Conservation (phyloP, 805 yeast genomes). For the Ogataea siamensis region DNA sequence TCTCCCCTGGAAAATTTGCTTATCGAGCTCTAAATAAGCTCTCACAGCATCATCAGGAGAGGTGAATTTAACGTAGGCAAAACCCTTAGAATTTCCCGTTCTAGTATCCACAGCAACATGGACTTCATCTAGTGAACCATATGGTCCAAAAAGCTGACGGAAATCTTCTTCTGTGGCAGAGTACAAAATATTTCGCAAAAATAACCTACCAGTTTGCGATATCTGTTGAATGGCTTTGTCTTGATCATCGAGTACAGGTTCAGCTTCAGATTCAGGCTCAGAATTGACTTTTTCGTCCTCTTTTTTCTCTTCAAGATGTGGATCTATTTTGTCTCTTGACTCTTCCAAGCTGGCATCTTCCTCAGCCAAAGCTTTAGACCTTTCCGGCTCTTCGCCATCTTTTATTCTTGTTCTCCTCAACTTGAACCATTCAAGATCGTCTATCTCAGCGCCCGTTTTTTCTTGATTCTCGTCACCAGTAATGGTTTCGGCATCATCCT, state of each 20-base stretch:
- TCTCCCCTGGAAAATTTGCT: slow-evolving; percentile 91
- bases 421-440: slow-evolving; percentile 87
- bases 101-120: slow-evolving; percentile 90
- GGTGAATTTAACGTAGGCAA: slow-evolving; percentile 78
- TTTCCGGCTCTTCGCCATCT: slow-evolving; percentile 37
- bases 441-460: slow-evolving; percentile 36
- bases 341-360: too few relatives aligned
- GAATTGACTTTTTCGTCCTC: not conserved
- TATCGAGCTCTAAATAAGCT: slow-evolving; percentile 76
- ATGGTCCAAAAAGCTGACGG: slow-evolving; percentile 56
- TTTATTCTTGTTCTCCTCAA: slow-evolving; percentile 69
- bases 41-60: slow-evolving; percentile 67
- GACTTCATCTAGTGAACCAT: slow-evolving; percentile 79
- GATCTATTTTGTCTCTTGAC: too few relatives aligned
- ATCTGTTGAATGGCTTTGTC: slow-evolving; percentile 52
- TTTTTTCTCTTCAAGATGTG: too few relatives aligned
- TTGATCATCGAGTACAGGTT: slow-evolving; percentile 39
- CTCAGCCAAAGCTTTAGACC: too few relatives aligned
- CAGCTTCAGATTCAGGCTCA: slow-evolving; percentile 10
- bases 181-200: slow-evolving; percentile 82
- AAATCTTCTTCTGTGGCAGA: slow-evolving; percentile 80
- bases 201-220: slow-evolving; percentile 72
- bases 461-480: slow-evolving; percentile 1
- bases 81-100: slow-evolving; percentile 89
- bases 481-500: slow-evolving; percentile 15